Evolutionary conservation across 208 protist species (phyloP).

Genomic region (Acanthamoeba castellanii): DNA sequence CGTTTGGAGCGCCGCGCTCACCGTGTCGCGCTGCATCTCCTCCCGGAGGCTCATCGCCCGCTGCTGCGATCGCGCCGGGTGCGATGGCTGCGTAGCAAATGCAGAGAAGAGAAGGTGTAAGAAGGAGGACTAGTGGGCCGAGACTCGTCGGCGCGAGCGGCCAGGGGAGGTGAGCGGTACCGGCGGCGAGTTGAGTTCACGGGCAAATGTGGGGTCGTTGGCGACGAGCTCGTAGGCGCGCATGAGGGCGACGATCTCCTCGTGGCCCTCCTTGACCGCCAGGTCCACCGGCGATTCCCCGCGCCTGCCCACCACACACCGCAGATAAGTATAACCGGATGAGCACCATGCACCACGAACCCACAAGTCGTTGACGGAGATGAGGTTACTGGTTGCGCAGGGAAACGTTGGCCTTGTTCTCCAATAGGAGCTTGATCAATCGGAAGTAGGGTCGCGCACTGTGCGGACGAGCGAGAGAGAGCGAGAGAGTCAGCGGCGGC

Average conservation of each 20-base stretch:
- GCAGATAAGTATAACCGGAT: not conserved
- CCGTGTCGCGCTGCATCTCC: not conserved
- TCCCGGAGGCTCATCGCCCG: not conserved
- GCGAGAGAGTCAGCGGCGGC: not conserved
- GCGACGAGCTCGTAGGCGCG: slow-evolving; percentile 55
- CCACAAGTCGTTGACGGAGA: not conserved
- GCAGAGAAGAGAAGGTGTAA: not conserved
- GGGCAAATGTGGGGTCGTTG: not conserved
- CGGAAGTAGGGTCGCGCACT: slow-evolving; percentile 31
- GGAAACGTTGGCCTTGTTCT: slow-evolving; percentile 44
- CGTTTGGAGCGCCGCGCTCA: too few relatives aligned
- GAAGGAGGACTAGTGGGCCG: not conserved
- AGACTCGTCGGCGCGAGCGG: not conserved
- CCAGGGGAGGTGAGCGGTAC: not conserved
- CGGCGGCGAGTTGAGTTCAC: slow-evolving; percentile 10
- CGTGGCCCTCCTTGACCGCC: slow-evolving; percentile 17
- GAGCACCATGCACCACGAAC: not conserved
- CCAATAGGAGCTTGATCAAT: slow-evolving; percentile 31
- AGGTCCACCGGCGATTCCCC: slow-evolving; percentile 29
- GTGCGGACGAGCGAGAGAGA: not conserved
- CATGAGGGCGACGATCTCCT: slow-evolving; percentile 32
- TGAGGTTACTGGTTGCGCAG: not conserved
- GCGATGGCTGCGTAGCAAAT: not conserved
- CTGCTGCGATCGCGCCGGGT: not conserved
- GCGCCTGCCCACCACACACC: not conserved